Conservation (phyloP, 2,329 filamentous ascomycete genomes). For the Sarocladium oryzae region DNA sequence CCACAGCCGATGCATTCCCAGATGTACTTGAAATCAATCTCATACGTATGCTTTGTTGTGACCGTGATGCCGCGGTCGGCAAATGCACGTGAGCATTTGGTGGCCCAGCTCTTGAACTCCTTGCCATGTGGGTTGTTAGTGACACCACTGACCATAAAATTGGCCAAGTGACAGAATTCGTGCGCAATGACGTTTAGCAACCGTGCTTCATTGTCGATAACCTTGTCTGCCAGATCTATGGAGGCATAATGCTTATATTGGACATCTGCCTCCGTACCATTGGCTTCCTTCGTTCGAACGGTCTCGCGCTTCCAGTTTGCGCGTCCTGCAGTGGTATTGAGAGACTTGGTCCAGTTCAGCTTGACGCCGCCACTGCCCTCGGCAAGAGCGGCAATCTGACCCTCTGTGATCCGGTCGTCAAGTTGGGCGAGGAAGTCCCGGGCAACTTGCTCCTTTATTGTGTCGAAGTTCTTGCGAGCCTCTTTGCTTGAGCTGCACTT, state of each 20-base stretch:
- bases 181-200: constrained; percentile 90
- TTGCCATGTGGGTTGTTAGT: constrained; percentile 73
- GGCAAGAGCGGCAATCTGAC: constrained; percentile 52
- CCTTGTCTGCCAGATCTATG: constrained; percentile 84
- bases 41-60: constrained; percentile 84
- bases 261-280: constrained; percentile 19
- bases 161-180: constrained; percentile 91
- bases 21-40: constrained; percentile 86
- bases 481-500: constrained; percentile 27
- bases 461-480: constrained; percentile 55
- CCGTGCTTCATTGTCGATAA: constrained; percentile 71
- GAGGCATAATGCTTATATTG: constrained; percentile 55
- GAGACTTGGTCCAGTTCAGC: constrained; percentile 68
- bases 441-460: constrained; percentile 56
- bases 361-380: constrained; percentile 62
- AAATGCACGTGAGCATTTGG: constrained; percentile 50
- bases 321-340: constrained; percentile 72
- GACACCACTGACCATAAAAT: constrained; percentile 77
- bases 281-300: constrained; percentile 26
- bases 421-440: constrained; percentile 60
- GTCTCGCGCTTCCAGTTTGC: constrained; percentile 65
- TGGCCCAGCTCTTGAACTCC: constrained; percentile 74
- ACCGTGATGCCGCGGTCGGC: constrained; percentile 61
- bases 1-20: constrained; percentile 72
- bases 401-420: constrained; percentile 57